Conservation (phyloP, 495 filamentous ascomycete genomes). For the Aspergillus ellipticus region DNA sequence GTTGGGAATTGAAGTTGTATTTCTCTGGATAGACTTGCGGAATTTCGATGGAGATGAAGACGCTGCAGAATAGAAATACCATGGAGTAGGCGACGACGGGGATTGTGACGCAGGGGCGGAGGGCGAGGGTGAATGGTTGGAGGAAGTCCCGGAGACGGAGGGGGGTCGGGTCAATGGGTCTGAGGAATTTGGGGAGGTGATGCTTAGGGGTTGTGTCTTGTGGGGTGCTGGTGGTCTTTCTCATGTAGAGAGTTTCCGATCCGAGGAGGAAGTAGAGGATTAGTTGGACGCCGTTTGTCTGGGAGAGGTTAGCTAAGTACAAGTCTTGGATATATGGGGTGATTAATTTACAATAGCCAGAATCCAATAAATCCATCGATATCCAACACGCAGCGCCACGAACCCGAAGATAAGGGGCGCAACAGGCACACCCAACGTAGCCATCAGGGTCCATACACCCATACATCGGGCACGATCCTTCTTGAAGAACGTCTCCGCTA, state of each 20-base stretch:
- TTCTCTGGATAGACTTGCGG: constrained; percentile 48
- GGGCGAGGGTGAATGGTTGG: constrained; percentile 39
- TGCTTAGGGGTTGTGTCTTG: constrained; percentile 26
- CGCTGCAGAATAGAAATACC: constrained; percentile 46
- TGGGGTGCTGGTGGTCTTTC: constrained; percentile 14
- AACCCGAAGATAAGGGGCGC: constrained; percentile 49
- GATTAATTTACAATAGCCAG: constrained; percentile 37
- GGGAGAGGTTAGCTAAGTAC: constrained; percentile 1
- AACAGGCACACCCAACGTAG: constrained; percentile 47
- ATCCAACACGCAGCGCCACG: constrained; percentile 38
- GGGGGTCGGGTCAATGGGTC: constrained; percentile 45
- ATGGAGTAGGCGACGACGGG: constrained; percentile 50
- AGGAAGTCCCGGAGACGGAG: constrained; percentile 46
- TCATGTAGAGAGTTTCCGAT: constrained; percentile 52
- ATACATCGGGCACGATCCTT: constrained; percentile 48
- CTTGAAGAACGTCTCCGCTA: constrained; percentile 19
- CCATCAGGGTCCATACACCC: constrained; percentile 51
- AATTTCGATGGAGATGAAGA: constrained; percentile 50
- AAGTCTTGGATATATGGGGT: background rate
- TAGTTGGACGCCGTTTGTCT: constrained; percentile 53
- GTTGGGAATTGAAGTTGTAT: constrained; percentile 49
- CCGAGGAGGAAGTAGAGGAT: constrained; percentile 53
- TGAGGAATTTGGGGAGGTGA: constrained; percentile 41
- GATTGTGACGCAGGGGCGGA: constrained; percentile 40
- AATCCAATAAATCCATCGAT: constrained; percentile 42